Conservation (phyloP, 352 stramenopile species). For the Globisporangium paroecandrum region DNA sequence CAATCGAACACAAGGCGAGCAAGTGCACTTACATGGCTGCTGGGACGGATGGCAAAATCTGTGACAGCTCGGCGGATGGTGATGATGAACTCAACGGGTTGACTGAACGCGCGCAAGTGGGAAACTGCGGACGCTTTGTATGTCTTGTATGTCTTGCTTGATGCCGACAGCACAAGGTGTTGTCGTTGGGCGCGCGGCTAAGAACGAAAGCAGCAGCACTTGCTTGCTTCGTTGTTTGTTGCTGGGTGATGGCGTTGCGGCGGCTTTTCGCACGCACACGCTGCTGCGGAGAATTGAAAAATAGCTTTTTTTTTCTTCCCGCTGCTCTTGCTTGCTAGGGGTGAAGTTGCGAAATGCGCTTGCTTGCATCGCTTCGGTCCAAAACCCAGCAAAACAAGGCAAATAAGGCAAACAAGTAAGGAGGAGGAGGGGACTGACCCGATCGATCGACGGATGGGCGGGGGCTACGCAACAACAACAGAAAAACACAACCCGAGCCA, state of each 20-base stretch:
- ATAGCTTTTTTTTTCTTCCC: slow-evolving; percentile 9
- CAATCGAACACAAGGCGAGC: background rate
- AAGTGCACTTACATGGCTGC: background rate
- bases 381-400: background rate
- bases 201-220: background rate
- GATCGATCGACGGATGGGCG: too few relatives aligned
- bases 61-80: background rate
- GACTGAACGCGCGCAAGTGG: background rate
- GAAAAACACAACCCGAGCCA: background rate
- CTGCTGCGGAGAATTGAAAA: slow-evolving; percentile 2
- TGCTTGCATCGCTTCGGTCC: slow-evolving; percentile 8
- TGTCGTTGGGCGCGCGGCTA: background rate
- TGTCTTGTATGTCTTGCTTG: background rate
- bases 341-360: slow-evolving; percentile 22
- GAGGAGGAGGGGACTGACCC: background rate
- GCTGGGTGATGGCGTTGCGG: background rate
- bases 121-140: background rate
- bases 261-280: slow-evolving; percentile 4
- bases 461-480: background rate
- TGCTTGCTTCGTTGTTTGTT: background rate
- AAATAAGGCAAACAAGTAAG: background rate
- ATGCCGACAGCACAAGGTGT: background rate
- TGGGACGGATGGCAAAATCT: slow-evolving; percentile 1
- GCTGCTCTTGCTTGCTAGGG: slow-evolving; percentile 20
- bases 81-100: background rate